These are phyloP conservation scores for Leccinum olivaceopallidum DNA, from an alignment of 768 basidiomycete genomes.

Conservation along the genomic window DNA sequence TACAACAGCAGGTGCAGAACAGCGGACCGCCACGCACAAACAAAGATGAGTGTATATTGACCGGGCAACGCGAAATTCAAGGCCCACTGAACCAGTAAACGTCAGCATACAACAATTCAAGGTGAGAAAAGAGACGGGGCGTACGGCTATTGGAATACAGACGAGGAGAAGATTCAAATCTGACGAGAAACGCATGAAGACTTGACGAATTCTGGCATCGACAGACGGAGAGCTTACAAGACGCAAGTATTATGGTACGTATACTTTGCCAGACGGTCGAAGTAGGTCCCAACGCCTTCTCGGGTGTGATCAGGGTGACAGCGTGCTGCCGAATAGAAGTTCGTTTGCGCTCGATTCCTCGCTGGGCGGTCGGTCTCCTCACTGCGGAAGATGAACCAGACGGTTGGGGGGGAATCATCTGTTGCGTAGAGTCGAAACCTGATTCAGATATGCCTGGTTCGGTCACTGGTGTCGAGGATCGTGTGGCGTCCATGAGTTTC, in stretches of 20 bases:
- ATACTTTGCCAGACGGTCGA: conserved; percentile 51
- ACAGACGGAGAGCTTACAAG: conserved; percentile 45
- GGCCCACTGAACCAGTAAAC: conserved; percentile 56
- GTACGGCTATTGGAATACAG: conserved; percentile 71
- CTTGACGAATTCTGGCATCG: neutral
- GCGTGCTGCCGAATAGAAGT: conserved; percentile 18
- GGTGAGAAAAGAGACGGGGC: conserved; percentile 5
- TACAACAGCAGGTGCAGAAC: neutral
- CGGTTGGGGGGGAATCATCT: conserved; percentile 7
- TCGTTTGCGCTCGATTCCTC: conserved; percentile 6
- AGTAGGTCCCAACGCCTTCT: conserved; percentile 37
- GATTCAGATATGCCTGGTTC: conserved; percentile 10
- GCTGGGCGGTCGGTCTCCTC: conserved; percentile 8
- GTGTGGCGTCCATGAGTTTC: conserved; percentile 19
- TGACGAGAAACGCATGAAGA: conserved; percentile 25
- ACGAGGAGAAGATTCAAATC: conserved; percentile 72
- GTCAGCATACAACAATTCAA: neutral
- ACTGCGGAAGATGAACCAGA: conserved; percentile 16
- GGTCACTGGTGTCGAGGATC: conserved; percentile 15
- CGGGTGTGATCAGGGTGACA: conserved; percentile 39
- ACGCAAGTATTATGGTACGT: conserved; percentile 52
- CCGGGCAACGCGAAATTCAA: conserved; percentile 58
- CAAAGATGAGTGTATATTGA: conserved; percentile 64
- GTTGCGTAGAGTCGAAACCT: conserved; percentile 4
- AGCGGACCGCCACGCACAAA: conserved; percentile 52